Evolutionary conservation across 192 early-diverging fungal genomes (phyloP).

Genomic region (Thoreauomyces humboldtii): DNA sequence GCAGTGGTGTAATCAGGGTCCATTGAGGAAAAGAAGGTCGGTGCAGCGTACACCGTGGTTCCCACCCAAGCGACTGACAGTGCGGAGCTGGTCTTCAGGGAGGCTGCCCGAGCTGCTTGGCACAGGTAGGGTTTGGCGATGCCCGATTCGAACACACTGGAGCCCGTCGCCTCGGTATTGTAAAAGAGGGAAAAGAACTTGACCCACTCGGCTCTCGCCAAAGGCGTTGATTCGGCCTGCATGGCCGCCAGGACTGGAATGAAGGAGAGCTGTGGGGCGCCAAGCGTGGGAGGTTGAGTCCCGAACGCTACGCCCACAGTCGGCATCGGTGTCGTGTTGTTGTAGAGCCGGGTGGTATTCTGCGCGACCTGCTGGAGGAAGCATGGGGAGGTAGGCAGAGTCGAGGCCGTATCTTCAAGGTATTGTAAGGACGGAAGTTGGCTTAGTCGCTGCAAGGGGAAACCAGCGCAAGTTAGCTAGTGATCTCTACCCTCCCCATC

Average conservation of each 20-base stretch:
- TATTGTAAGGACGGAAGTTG: no score
- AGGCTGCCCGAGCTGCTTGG: not conserved
- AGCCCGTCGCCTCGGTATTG: conserved; percentile 8
- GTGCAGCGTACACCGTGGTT: no score
- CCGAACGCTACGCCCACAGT: conserved; percentile 9
- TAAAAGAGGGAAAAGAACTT: conserved; percentile 31
- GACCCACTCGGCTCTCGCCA: conserved; percentile 31
- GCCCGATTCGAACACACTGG: not conserved
- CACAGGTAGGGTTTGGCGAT: conserved; percentile 8
- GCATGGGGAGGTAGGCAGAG: conserved; percentile 22
- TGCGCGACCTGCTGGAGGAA: not conserved
- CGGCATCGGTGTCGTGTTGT: no score
- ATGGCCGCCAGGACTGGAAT: conserved; percentile 16
- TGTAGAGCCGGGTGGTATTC: not conserved
- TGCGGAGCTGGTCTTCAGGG: no score
- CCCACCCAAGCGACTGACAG: no score
- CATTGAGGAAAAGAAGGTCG: not conserved
- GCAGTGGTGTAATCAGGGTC: not conserved
- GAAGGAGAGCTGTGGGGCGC: not conserved
- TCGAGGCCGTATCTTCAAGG: no score
- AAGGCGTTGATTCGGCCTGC: conserved; percentile 8
- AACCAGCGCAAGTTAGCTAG: no score
- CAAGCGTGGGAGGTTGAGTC: not conserved
- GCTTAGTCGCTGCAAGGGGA: no score
- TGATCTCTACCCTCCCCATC: no score